Base-by-base conservation (phyloP, 1,139 yeast species). In the Sugiyamaella sp. region DNA sequence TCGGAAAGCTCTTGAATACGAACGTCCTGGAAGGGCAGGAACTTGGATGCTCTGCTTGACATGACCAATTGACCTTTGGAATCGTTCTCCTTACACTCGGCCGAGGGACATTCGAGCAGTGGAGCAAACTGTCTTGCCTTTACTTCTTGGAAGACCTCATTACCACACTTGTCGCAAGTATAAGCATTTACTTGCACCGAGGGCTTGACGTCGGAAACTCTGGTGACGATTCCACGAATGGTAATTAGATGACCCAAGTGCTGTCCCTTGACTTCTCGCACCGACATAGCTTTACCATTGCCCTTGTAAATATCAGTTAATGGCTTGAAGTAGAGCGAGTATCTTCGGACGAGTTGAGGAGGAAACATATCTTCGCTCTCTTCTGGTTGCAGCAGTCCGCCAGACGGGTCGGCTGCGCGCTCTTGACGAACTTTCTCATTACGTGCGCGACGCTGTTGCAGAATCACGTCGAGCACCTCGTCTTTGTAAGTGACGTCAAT, bases 151-250 rank as follows among this genome's bases (percentile, higher is more conserved):
- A 95, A 95, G 55, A 90, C 85, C 73, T 95, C 99, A 69, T 82
- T 86, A 46, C 99, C 99, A 77, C 99, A 95, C 65, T 88, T 87
- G 70, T 95, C 99, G 74, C 99, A 95, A 2, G 98, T 89, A 69
- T 93, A 95, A 0, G 99, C 99, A 64, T 87, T 89, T 54, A 93
- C 97, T 60, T 82, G 78, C 6, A 93, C 89, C 5, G 89, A 79
- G 4, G 99, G 99, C 71, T 91, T 93, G 47, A 95, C 99, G 69
- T 95, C 99, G 1, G 96, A 86, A 2, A 91, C 97, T 63, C 99
- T 80, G 14, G 98, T 93, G 48, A 93, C 90, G 61, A 95, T 93
- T 51, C 99, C 99, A 62, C 97, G 78, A 3, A 91, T 86, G 0
- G 97, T 91, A 64, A 95, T 86, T 60, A 88, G 79, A 63, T 86